Evolutionary conservation across 345 rosid species (phyloP).

Genomic region (Aquilaria yunnanensis): DNA sequence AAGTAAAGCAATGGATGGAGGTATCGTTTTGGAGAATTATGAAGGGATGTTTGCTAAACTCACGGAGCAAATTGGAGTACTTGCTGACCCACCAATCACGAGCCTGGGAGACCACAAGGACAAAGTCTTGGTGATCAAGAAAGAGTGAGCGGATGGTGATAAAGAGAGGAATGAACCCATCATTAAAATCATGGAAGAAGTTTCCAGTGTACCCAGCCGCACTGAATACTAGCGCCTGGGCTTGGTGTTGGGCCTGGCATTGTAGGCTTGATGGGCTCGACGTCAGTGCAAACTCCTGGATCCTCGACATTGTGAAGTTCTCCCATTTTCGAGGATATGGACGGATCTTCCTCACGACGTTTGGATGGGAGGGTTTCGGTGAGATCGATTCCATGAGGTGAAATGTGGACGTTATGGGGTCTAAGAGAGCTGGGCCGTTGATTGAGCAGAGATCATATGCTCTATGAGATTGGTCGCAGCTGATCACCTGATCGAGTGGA

Average conservation of each 20-base stretch:
- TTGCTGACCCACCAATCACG: slow-evolving; percentile 57
- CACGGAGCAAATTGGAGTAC: slow-evolving; percentile 32
- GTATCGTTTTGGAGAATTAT: slow-evolving; percentile 35
- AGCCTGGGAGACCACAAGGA: slow-evolving; percentile 33
- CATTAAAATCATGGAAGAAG: slow-evolving; percentile 59
- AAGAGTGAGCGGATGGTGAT: slow-evolving; percentile 38
- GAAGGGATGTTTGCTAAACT: slow-evolving; percentile 38
- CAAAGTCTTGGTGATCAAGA: slow-evolving; percentile 28
- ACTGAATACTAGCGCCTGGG: slow-evolving; percentile 50
- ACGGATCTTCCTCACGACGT: slow-evolving; percentile 24
- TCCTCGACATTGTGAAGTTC: slow-evolving; percentile 16
- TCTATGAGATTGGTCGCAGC: slow-evolving; percentile 41
- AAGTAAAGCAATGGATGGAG: slow-evolving; percentile 43
- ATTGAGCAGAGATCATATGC: slow-evolving; percentile 42
- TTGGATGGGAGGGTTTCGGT: neutral
- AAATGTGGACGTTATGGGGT: slow-evolving; percentile 32
- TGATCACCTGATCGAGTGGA: slow-evolving; percentile 13
- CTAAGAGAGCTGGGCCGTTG: slow-evolving; percentile 35
- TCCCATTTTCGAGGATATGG: slow-evolving; percentile 63
- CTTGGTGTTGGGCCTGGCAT: slow-evolving; percentile 29
- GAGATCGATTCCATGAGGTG: slow-evolving; percentile 14
- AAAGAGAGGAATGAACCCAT: slow-evolving; percentile 58
- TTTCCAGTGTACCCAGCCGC: slow-evolving; percentile 67
- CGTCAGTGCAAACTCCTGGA: slow-evolving; percentile 36
- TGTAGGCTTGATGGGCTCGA: slow-evolving; percentile 19